Percentiles rank a stretch among this genome's conserved stretches.
These are phyloP conservation scores for Nidularia pulvinata DNA, from an alignment of 768 basidiomycete genomes.

Conservation along the genomic window DNA sequence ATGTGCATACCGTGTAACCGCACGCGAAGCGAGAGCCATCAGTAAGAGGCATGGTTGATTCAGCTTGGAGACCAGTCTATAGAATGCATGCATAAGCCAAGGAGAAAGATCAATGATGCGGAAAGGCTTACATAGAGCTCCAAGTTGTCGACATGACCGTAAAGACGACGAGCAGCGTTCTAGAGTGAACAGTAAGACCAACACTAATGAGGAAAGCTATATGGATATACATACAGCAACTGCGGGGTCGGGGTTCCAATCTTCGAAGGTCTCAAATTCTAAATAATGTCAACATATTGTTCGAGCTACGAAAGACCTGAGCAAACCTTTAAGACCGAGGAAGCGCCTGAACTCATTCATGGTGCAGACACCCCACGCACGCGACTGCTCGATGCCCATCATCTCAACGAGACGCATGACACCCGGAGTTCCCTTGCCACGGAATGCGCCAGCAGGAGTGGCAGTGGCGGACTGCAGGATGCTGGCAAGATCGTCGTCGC, in stretches of 20 bases:
- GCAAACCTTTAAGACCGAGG: slow-evolving; percentile 42
- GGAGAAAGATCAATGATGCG: neutral
- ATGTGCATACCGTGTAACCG: slow-evolving; percentile 21
- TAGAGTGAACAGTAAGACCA: neutral
- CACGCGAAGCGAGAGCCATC: slow-evolving; percentile 22
- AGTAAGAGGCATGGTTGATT: slow-evolving; percentile 26
- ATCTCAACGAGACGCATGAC: slow-evolving; percentile 53
- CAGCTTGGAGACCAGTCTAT: slow-evolving; percentile 26
- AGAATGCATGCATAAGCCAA: neutral
- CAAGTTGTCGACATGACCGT: slow-evolving; percentile 29
- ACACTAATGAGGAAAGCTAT: slow-evolving; percentile 17
- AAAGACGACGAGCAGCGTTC: slow-evolving; percentile 23
- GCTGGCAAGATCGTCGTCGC: slow-evolving; percentile 48
- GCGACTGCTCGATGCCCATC: slow-evolving; percentile 52
- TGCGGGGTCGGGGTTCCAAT: slow-evolving; percentile 51
- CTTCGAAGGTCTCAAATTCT: slow-evolving; percentile 46
- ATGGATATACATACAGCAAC: slow-evolving; percentile 43
- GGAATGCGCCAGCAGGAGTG: slow-evolving; percentile 41
- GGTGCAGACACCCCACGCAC: slow-evolving; percentile 55
- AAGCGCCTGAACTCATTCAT: slow-evolving; percentile 58
- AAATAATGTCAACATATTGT: neutral
- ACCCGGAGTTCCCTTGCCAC: slow-evolving; percentile 45
- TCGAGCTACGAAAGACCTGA: neutral
- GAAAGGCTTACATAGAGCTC: slow-evolving; percentile 25
- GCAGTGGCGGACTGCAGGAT: slow-evolving; percentile 46